Conservation (phyloP, 352 stramenopile genomes). For the Saprolegnia diclina region DNA sequence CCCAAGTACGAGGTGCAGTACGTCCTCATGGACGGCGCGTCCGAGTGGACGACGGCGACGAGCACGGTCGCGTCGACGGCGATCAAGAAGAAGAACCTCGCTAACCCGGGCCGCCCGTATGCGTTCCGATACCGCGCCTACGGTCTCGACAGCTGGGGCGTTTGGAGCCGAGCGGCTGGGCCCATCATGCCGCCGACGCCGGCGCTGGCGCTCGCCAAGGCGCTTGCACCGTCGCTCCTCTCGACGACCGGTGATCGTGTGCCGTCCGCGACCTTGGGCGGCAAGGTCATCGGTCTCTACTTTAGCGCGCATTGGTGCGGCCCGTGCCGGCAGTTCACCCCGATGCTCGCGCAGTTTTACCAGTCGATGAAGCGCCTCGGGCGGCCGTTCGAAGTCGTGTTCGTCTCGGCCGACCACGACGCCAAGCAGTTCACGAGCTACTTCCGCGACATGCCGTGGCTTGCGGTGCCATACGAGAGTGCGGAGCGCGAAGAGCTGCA, state of each 20-base stretch:
- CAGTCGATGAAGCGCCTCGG: slow-evolving; percentile 82
- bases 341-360: slow-evolving; percentile 88
- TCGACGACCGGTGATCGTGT: neutral
- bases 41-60: slow-evolving; percentile 17
- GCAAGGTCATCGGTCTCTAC: slow-evolving; percentile 85
- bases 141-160: neutral
- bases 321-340: slow-evolving; percentile 92
- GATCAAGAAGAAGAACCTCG: slow-evolving; percentile 26
- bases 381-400: slow-evolving; percentile 87
- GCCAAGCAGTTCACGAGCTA: slow-evolving; percentile 80
- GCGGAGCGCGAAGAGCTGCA: slow-evolving; percentile 13
- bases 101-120: neutral
- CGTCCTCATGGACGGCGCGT: slow-evolving; percentile 19
- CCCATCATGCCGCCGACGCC: slow-evolving; percentile 9
- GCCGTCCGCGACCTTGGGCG: slow-evolving; percentile 2
- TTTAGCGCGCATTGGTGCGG: slow-evolving; percentile 95
- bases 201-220: slow-evolving; percentile 3
- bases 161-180: slow-evolving; percentile 12
- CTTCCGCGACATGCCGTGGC: slow-evolving; percentile 89
- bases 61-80: neutral
- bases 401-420: slow-evolving; percentile 83
- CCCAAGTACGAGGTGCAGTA: slow-evolving; percentile 12
- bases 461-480: slow-evolving; percentile 76
- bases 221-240: slow-evolving; percentile 10
- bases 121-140: slow-evolving; percentile 10